phyloP scores from a whole-genome alignment of 192 early-diverging fungal species.

The Allomyces macrogynus region DNA sequence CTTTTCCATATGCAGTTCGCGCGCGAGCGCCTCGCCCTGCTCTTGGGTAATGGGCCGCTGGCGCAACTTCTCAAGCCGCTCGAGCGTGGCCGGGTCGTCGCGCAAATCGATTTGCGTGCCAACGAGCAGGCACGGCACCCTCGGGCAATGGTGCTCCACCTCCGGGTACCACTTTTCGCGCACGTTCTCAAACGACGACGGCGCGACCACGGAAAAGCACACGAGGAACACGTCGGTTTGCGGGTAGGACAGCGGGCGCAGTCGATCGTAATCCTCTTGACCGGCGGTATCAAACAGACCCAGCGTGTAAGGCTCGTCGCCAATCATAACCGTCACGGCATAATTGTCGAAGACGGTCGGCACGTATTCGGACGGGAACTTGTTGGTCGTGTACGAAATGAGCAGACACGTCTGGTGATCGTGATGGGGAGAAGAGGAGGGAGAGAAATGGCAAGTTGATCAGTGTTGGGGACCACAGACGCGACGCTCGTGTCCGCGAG shows the following conservation, averaged over 20 bases:
- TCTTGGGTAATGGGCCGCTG: constrained; percentile 64
- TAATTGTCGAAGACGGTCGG: constrained; percentile 99
- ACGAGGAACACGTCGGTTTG: constrained; percentile 91
- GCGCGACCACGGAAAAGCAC: constrained; percentile 79
- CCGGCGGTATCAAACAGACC: constrained; percentile 89
- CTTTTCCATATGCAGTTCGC: constrained; percentile 69
- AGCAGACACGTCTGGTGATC: constrained; percentile 60
- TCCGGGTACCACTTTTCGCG: constrained; percentile 94
- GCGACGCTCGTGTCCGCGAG: background rate
- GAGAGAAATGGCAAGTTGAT: constrained; percentile 1
- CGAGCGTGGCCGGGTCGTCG: constrained; percentile 54
- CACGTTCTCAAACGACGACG: constrained; percentile 86
- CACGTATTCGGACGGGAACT: constrained; percentile 89
- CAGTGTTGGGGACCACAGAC: background rate
- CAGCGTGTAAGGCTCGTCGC: constrained; percentile 84
- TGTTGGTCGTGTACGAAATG: constrained; percentile 91
- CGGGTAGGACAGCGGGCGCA: constrained; percentile 82
- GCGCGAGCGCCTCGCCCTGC: constrained; percentile 61
- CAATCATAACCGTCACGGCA: constrained; percentile 98
- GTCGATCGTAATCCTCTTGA: constrained; percentile 88
- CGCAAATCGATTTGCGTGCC: constrained; percentile 83
- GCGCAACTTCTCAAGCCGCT: constrained; percentile 57
- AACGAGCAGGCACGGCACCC: constrained; percentile 84
- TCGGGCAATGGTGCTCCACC: constrained; percentile 88
- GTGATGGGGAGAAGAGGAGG: background rate